Evolutionary conservation across 2,329 filamentous ascomycete genomes (phyloP).

Genomic region (Xylariaceae sp.): DNA sequence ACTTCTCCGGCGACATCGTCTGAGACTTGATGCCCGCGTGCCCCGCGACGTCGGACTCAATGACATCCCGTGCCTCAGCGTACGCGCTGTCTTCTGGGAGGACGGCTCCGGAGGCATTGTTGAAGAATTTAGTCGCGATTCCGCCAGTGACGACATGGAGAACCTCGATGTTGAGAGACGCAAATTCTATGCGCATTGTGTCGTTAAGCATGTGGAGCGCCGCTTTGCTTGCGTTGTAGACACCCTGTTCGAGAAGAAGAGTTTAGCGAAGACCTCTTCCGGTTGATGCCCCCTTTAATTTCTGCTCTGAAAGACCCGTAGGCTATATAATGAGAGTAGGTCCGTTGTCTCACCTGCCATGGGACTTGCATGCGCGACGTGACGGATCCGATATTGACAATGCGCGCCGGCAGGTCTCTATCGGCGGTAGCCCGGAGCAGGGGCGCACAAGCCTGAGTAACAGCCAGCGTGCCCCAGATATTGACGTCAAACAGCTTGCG

Average conservation of each 20-base stretch:
- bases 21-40: conserved; percentile 5
- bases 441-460: conserved; percentile 37
- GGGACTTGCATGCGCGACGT: conserved; percentile 21
- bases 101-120: conserved; percentile 10
- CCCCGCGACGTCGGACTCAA: conserved; percentile 14
- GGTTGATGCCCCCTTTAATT: too few species aligned
- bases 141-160: conserved; percentile 31
- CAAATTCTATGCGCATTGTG: conserved; percentile 38
- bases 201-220: conserved; percentile 37
- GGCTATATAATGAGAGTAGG: too few species aligned
- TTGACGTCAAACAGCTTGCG: conserved; percentile 34
- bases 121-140: conserved; percentile 30
- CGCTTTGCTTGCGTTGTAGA: conserved; percentile 42
- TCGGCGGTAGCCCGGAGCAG: conserved; percentile 32
- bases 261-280: too few species aligned
- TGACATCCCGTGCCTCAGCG: conserved; percentile 10
- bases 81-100: conserved; percentile 13
- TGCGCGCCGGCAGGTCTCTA: conserved; percentile 18
- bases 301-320: too few species aligned
- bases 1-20: conserved; percentile 10
- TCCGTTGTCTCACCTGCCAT: too few species aligned
- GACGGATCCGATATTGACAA: conserved; percentile 41
- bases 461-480: conserved; percentile 35
- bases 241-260: too few species aligned
- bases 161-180: conserved; percentile 32